Base-by-base conservation (phyloP, 495 filamentous ascomycete genomes). In the Tuber calosporum region DNA sequence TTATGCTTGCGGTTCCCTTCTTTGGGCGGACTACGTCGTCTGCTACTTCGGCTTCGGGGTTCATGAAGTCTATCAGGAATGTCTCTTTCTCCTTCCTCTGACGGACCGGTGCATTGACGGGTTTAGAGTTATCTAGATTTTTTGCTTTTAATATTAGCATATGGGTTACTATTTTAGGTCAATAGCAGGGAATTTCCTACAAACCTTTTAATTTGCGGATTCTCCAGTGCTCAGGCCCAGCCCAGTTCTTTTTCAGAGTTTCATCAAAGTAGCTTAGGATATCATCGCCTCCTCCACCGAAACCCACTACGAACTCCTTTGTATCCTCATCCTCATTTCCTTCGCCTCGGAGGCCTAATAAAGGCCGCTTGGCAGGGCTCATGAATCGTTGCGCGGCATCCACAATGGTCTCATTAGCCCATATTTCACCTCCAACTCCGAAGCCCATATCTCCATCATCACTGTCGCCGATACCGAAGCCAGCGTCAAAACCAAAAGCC, bases 151-250 rank as follows among this genome's bases (percentile, higher is more conserved):
- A 91, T 92, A 72, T 87, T 88, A 74, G 87, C 86, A 72, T 95
- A 92, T 34, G 19, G 11, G 34, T 30, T 68, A 22, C 26, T 45
- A 34, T 8, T 19, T 3, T 19, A 22, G 58, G 39, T 19, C 36
- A 42, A 34, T 34, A 66, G 48, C 20, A 20, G 37, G 71, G 26
- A 48, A 34, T 8, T 69, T 69, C 30, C n/a, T 26, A 36, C 66
- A 26, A 34, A 75, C 73, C 73, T 83, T 97, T 97, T 82, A 99
- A 94, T 81, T 90, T 91, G 62, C 92, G 87, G 79, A 99, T 98
- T 77, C 94, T 89, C 95, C 95, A 99, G 83, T 99, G 96, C 82
- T 99, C 96, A 48, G 95, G 95, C 68, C 93, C 96, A n/a, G 92
- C 93, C 95, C 95, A 99, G 82, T 97, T 98, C 86, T 96, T 96